phyloP scores from a whole-genome alignment of 495 filamentous ascomycete genomes.

The Sporormia fimetaria region DNA sequence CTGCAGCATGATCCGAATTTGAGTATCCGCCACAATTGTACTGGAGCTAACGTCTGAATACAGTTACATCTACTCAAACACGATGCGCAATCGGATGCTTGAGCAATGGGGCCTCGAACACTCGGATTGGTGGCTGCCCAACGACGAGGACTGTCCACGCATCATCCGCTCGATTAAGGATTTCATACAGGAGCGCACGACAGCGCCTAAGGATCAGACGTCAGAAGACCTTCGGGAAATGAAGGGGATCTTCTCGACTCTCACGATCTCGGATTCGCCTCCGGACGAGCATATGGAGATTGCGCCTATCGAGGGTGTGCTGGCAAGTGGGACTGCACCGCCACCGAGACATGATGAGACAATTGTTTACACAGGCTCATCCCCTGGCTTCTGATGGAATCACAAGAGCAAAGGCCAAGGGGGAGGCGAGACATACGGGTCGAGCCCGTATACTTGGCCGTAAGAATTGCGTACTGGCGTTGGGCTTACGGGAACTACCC shows the following conservation, averaged over 20 bases:
- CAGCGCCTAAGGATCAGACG: constrained; percentile 48
- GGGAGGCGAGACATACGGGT: constrained; percentile 3
- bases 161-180: constrained; percentile 65
- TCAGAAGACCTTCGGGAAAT: constrained; percentile 63
- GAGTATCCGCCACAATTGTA: no score
- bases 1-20: no score
- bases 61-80: constrained; percentile 72
- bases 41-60: constrained; percentile 15
- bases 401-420: constrained; percentile 10
- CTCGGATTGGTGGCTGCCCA: constrained; percentile 75
- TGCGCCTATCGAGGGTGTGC: constrained; percentile 6
- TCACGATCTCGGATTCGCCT: constrained; percentile 23
- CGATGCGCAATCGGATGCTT: constrained; percentile 61
- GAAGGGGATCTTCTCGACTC: constrained; percentile 51
- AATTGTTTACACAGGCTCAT: constrained; percentile 19
- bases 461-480: constrained; percentile 2
- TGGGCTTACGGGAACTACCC: neutral
- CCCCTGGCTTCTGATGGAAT: constrained; percentile 18
- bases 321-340: constrained; percentile 1
- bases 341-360: constrained; percentile 16
- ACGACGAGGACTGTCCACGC: constrained; percentile 59
- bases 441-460: constrained; percentile 6
- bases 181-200: constrained; percentile 59
- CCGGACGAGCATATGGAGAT: neutral
- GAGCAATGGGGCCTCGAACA: constrained; percentile 58